phyloP scores from a whole-genome alignment of 2,329 filamentous ascomycete species.

The Ascochyta fabae region DNA sequence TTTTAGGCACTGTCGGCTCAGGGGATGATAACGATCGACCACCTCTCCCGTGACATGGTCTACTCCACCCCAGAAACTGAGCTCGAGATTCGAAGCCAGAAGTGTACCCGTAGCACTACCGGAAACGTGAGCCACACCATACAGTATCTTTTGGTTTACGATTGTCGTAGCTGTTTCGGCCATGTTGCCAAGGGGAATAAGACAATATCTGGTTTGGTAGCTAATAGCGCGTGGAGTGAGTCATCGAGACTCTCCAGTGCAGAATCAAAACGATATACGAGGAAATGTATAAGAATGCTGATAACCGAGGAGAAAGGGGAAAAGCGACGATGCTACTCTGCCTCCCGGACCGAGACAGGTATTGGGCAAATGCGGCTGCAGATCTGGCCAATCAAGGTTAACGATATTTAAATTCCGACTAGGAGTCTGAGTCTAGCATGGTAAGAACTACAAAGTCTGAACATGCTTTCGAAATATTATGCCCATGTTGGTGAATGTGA shows the following conservation, averaged over 20 bases:
- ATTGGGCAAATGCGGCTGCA: too few relatives aligned
- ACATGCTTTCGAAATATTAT: background rate
- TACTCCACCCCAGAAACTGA: conserved; percentile 59
- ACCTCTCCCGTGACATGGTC: conserved; percentile 50
- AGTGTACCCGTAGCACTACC: conserved; percentile 7
- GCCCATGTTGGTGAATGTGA: background rate
- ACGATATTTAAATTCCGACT: background rate
- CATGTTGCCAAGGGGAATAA: background rate
- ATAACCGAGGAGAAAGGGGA: background rate
- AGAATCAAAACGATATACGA: too few relatives aligned
- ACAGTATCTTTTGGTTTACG: background rate
- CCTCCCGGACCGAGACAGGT: background rate
- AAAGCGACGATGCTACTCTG: background rate
- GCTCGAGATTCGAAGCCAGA: conserved; percentile 12
- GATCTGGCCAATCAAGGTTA: background rate
- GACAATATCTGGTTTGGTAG: background rate
- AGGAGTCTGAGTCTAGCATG: too few relatives aligned
- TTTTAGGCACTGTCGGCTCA: conserved; percentile 44
- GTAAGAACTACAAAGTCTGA: too few relatives aligned
- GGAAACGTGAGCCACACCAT: conserved; percentile 8
- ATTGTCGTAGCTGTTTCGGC: background rate
- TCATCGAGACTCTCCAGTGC: too few relatives aligned
- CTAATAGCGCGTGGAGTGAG: too few relatives aligned
- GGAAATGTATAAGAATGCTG: too few relatives aligned
- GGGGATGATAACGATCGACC: conserved; percentile 54